A percentile compares a stretch with the other conserved stretches of the same genome.
phyloP scores from a whole-genome alignment of 148 eudicot genomes.

The Spergularia bocconei region DNA sequence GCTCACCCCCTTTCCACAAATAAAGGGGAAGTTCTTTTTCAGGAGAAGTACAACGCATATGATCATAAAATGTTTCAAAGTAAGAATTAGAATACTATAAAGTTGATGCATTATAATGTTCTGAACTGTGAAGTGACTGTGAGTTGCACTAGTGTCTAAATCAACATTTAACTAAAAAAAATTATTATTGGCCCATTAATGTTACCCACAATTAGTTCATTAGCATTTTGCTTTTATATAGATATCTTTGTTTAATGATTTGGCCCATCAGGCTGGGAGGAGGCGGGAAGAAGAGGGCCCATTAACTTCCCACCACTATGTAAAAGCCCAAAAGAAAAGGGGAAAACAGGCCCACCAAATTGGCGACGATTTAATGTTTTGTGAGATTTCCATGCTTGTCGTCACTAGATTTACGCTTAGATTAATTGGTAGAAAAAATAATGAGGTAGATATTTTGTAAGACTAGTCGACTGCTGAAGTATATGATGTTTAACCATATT shows the following conservation, averaged over 20 bases:
- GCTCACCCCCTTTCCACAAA: constrained; percentile 11
- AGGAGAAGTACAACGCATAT: constrained; percentile 32
- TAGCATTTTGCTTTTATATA: constrained; percentile 18
- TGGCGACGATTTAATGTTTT: background rate
- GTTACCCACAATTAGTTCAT: constrained; percentile 3
- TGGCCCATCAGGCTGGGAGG: constrained; percentile 20
- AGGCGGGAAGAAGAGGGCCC: constrained; percentile 6
- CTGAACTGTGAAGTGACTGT: constrained; percentile 12
- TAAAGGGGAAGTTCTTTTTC: background rate
- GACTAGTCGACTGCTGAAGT: background rate
- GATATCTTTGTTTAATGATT: constrained; percentile 4
- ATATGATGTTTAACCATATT: background rate
- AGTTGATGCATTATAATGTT: constrained; percentile 14
- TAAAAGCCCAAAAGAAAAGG: background rate
- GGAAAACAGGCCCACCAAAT: background rate
- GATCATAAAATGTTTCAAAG: constrained; percentile 21
- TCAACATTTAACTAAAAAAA: background rate
- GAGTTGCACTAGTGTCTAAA: constrained; percentile 4
- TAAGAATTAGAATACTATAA: constrained; percentile 14
- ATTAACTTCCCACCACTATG: background rate
- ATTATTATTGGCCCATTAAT: constrained; percentile 12
- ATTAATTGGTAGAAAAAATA: background rate
- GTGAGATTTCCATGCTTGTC: background rate
- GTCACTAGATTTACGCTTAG: constrained; percentile 6
- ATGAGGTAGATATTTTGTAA: background rate